These are phyloP conservation scores for Rhytidiadelphus loreus DNA, from an alignment of 225 moss, liverwort and hornwort species.

Conservation along the genomic window DNA sequence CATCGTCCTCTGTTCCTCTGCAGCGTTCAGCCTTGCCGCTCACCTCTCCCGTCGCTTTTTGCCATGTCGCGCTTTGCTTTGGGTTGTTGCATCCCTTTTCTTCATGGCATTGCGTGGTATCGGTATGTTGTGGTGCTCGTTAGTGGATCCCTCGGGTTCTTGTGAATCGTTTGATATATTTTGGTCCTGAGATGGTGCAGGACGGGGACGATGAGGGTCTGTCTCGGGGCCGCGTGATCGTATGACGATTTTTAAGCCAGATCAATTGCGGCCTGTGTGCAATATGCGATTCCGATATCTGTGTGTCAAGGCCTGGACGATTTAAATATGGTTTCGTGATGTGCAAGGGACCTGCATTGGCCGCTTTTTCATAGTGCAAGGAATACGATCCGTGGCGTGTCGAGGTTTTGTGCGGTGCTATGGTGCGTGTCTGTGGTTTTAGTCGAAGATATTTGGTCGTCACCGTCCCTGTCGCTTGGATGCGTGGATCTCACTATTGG, in stretches of 20 bases:
- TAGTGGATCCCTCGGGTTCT: neutral
- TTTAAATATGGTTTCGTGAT: neutral
- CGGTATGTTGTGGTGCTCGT: neutral
- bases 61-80: neutral
- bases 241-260: neutral
- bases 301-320: neutral
- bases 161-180: neutral
- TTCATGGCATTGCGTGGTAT: conserved; percentile 7
- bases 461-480: neutral
- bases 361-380: neutral
- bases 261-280: conserved; percentile 8
- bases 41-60: neutral
- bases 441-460: neutral
- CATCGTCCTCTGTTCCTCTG: neutral
- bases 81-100: neutral
- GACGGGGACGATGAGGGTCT: conserved; percentile 9
- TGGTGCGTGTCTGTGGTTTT: neutral
- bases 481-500: conserved; percentile 10
- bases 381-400: conserved; percentile 5
- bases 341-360: conserved; percentile 18
- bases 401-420: neutral
- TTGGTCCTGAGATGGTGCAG: conserved; percentile 3
- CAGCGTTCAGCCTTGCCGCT: neutral
- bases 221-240: neutral
- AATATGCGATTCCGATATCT: neutral